Percentiles rank a stretch among this genome's conserved stretches.
phyloP scores from a whole-genome alignment of 2,329 filamentous ascomycete species.

The Elsinoe ampelina region DNA sequence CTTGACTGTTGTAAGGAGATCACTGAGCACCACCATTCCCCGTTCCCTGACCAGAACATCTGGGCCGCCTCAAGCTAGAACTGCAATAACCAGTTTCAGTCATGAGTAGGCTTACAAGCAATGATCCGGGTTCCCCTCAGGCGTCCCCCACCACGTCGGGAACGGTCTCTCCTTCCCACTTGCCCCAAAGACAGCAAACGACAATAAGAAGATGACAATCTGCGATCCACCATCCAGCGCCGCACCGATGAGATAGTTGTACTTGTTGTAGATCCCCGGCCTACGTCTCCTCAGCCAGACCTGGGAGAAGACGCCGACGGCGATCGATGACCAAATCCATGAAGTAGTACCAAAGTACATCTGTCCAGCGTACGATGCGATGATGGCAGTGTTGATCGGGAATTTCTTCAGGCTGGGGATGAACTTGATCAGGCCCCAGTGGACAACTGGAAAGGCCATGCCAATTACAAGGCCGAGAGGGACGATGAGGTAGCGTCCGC shows the following conservation, averaged over 20 bases:
- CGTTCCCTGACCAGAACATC: too few species aligned
- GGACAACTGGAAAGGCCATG: slow-evolving; percentile 5
- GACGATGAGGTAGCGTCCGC: slow-evolving; percentile 13
- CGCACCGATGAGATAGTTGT: slow-evolving; percentile 15
- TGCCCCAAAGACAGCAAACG: slow-evolving; percentile 15
- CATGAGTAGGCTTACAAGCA: neutral
- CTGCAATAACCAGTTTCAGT: neutral
- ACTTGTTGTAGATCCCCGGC: slow-evolving; percentile 15
- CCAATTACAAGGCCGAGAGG: slow-evolving; percentile 14
- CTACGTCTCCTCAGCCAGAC: slow-evolving; percentile 12
- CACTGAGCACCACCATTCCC: too few species aligned
- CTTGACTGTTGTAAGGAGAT: too few species aligned
- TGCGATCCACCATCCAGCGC: slow-evolving; percentile 14
- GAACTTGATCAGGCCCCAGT: slow-evolving; percentile 5
- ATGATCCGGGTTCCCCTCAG: slow-evolving; percentile 3
- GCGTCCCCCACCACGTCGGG: slow-evolving; percentile 15
- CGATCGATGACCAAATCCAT: slow-evolving; percentile 15
- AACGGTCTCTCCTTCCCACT: slow-evolving; percentile 14
- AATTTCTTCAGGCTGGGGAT: slow-evolving; percentile 7
- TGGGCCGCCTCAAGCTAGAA: too few species aligned
- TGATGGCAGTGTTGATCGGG: slow-evolving; percentile 14
- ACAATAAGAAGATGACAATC: slow-evolving; percentile 14
- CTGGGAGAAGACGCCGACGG: slow-evolving; percentile 14
- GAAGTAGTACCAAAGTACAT: slow-evolving; percentile 14
- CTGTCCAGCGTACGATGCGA: slow-evolving; percentile 14